A percentile compares a stretch with the other conserved stretches of the same genome.
These are phyloP conservation scores for Phialemonium atrogriseum DNA, from an alignment of 2,329 filamentous ascomycete genomes.

Conservation along the genomic window DNA sequence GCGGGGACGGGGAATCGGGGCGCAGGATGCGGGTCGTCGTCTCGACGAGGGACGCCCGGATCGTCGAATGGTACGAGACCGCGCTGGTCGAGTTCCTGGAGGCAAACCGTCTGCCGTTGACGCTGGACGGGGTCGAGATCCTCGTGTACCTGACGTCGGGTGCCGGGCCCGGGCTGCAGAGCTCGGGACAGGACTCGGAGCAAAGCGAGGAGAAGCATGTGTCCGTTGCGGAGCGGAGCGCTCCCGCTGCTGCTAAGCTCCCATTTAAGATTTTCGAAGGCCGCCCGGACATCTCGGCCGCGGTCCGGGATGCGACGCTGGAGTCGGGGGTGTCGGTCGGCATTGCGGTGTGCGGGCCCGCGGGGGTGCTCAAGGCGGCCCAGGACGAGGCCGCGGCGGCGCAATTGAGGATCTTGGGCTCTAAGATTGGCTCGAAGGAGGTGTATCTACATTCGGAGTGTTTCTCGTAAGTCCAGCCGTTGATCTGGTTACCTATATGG, in stretches of 20 bases:
- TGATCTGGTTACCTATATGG: too few relatives aligned
- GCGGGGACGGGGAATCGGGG: too few relatives aligned
- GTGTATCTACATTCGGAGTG: conserved; percentile 19
- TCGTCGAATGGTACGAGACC: conserved; percentile 20
- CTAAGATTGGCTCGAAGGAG: conserved; percentile 14
- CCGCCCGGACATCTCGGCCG: conserved; percentile 13
- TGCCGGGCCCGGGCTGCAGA: too few relatives aligned
- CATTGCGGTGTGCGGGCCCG: conserved; percentile 18
- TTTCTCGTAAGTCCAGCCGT: conserved; percentile 12
- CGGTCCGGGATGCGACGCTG: conserved; percentile 13
- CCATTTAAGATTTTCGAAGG: conserved; percentile 9
- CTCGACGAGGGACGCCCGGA: conserved; percentile 18
- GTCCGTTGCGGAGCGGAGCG: too few relatives aligned
- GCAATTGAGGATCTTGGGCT: conserved; percentile 15
- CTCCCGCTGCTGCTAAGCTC: conserved; percentile 4
- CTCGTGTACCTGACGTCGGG: conserved; percentile 17
- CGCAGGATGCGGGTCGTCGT: conserved; percentile 20
- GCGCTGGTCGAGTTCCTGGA: conserved; percentile 15
- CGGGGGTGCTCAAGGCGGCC: conserved; percentile 13
- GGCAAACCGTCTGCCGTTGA: conserved; percentile 10
- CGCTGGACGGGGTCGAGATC: conserved; percentile 12
- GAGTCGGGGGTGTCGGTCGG: conserved; percentile 13
- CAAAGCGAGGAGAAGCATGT: too few relatives aligned
- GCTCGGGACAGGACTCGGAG: too few relatives aligned
- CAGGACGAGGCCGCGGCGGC: conserved; percentile 18